phyloP scores from a whole-genome alignment of 352 stramenopile species.

The Globisporangium spinosum region DNA sequence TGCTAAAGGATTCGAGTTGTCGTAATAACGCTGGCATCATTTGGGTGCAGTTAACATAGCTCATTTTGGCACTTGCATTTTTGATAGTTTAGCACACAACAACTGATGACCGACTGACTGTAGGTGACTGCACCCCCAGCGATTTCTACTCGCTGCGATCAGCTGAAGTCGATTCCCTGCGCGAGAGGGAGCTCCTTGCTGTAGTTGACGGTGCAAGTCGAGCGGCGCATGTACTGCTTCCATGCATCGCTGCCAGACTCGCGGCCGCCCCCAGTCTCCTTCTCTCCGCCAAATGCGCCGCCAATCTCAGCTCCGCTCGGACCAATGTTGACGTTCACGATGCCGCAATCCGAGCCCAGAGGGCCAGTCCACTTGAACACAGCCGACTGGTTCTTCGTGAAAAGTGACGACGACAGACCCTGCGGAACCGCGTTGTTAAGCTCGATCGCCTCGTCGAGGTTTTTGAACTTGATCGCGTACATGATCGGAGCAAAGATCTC shows the following conservation, averaged over 20 bases:
- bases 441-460: slow-evolving; percentile 88
- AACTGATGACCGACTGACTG: background rate
- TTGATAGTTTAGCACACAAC: slow-evolving; percentile 1
- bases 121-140: background rate
- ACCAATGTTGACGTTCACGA: slow-evolving; percentile 93
- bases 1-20: slow-evolving; percentile 77
- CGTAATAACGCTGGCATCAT: slow-evolving; percentile 20
- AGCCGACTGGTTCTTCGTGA: slow-evolving; percentile 90
- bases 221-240: slow-evolving; percentile 95
- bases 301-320: slow-evolving; percentile 91
- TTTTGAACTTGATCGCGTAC: slow-evolving; percentile 90
- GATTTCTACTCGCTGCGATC: background rate
- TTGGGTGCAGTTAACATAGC: background rate
- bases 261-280: slow-evolving; percentile 89
- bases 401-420: slow-evolving; percentile 89
- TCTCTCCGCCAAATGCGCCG: slow-evolving; percentile 90
- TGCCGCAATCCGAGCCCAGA: slow-evolving; percentile 88
- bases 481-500: slow-evolving; percentile 91
- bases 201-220: slow-evolving; percentile 92
- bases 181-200: slow-evolving; percentile 90
- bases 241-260: slow-evolving; percentile 90
- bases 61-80: background rate
- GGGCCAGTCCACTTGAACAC: slow-evolving; percentile 92
- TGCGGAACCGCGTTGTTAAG: slow-evolving; percentile 92
- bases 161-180: slow-evolving; percentile 91